Conservation (phyloP, 805 yeast genomes). For the Hemisphaericaspora nanyangensis region DNA sequence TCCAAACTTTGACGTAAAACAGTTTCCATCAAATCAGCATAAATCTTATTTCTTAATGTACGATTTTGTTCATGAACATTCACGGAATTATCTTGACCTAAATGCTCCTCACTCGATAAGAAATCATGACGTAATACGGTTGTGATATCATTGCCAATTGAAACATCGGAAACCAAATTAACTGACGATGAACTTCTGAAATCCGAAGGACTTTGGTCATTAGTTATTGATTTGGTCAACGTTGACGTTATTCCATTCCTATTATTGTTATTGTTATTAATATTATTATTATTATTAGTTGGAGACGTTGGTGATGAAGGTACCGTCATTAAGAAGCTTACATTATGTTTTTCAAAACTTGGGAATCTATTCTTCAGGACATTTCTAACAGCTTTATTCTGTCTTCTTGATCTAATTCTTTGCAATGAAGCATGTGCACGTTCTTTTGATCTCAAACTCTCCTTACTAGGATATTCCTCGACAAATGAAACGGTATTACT, state of each 20-base stretch:
- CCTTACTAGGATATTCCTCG: constrained; percentile 7
- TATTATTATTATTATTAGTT: background rate
- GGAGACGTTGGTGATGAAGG: constrained; percentile 8
- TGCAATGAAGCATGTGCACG: constrained; percentile 64
- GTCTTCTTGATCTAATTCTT: constrained; percentile 57
- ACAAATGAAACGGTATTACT: background rate
- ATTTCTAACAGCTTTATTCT: constrained; percentile 40
- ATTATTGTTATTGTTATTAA: constrained; percentile 19
- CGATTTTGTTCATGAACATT: background rate
- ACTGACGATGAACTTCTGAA: background rate
- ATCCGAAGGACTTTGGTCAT: background rate
- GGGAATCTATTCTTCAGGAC: constrained; percentile 22
- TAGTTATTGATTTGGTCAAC: background rate
- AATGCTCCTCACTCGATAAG: no score
- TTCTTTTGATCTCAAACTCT: constrained; percentile 45
- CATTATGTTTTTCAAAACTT: constrained; percentile 15
- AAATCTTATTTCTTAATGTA: constrained; percentile 8
- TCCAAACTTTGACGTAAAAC: constrained; percentile 56
- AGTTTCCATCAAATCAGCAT: constrained; percentile 44
- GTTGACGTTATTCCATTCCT: no score
- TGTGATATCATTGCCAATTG: background rate
- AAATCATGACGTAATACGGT: background rate
- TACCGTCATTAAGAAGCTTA: constrained; percentile 11
- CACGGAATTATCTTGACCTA: background rate
- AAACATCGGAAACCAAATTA: background rate